A percentile compares a stretch with the other conserved stretches of the same genome.
Conservation (phyloP, 2,329 filamentous ascomycete species). For the Colletotrichum karsti region DNA sequence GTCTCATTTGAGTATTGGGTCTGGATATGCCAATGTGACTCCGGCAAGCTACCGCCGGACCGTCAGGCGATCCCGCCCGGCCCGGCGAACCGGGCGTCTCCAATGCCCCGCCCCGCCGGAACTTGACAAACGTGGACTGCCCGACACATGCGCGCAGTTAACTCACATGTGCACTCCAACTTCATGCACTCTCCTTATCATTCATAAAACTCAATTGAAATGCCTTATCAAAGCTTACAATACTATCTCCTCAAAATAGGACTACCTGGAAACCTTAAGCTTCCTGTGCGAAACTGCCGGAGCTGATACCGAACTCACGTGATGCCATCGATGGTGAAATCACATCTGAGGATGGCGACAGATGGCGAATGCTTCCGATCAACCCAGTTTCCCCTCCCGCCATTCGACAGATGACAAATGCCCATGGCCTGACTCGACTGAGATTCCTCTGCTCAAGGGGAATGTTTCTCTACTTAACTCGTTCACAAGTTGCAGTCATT, state of each 20-base stretch:
- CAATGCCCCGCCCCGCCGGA: neutral
- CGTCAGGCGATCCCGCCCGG: neutral
- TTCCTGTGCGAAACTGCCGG: neutral
- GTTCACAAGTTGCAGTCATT: neutral
- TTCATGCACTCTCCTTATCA: too few species aligned
- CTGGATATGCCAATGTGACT: neutral
- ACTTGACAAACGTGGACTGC: neutral
- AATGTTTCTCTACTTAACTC: neutral
- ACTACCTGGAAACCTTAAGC: neutral
- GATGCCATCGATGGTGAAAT: conserved; percentile 27
- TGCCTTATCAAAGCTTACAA: neutral
- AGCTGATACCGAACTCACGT: neutral
- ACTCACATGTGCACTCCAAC: neutral
- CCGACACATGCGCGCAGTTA: neutral
- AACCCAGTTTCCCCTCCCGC: neutral
- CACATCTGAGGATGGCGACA: conserved; percentile 26
- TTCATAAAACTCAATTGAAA: neutral
- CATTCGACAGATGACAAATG: conserved; percentile 19
- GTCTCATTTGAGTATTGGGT: too few species aligned
- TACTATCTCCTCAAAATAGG: neutral
- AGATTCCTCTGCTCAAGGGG: neutral
- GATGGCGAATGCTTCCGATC: conserved; percentile 25
- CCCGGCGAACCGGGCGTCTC: neutral
- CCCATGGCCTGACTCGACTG: neutral
- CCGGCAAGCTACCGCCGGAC: neutral